phyloP scores from a whole-genome alignment of 192 early-diverging fungal species.

The Helicostylum pulchrum region DNA sequence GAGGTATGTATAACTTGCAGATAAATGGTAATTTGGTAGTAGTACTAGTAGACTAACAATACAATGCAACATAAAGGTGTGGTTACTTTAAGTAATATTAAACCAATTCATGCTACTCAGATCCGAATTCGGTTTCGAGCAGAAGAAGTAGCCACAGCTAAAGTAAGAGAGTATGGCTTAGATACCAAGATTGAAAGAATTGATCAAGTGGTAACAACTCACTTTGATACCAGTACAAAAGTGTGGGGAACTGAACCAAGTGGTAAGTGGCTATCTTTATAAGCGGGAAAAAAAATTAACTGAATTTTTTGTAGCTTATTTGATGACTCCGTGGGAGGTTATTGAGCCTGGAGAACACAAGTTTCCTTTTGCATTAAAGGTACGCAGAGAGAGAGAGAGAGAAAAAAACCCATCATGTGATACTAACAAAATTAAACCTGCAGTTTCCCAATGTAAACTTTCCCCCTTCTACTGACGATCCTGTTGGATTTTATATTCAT shows the following conservation, averaged over 20 bases:
- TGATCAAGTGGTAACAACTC: slow-evolving; percentile 30
- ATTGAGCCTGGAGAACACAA: slow-evolving; percentile 28
- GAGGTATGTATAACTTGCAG: slow-evolving; percentile 18
- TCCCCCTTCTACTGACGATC: slow-evolving; percentile 39
- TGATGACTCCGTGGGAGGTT: slow-evolving; percentile 28
- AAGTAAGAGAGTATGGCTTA: slow-evolving; percentile 17
- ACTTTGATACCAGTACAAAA: slow-evolving; percentile 29
- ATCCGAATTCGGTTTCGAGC: slow-evolving; percentile 22
- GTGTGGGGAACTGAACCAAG: slow-evolving; percentile 31
- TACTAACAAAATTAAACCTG: neutral
- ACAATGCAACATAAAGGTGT: slow-evolving; percentile 6
- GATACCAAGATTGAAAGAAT: slow-evolving; percentile 24
- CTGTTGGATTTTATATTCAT: slow-evolving; percentile 24
- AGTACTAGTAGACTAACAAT: neutral
- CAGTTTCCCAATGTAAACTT: slow-evolving; percentile 42
- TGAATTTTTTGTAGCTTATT: slow-evolving; percentile 20
- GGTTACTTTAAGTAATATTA: neutral
- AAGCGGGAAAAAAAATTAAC: neutral
- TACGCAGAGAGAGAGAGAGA: slow-evolving; percentile 16
- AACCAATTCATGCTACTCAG: slow-evolving; percentile 1
- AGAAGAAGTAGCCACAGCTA: slow-evolving; percentile 34
- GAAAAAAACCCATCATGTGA: neutral
- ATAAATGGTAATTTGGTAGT: neutral
- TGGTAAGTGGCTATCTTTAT: slow-evolving; percentile 21
- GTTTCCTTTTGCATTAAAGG: slow-evolving; percentile 44